Evolutionary conservation across 2,329 filamentous ascomycete genomes (phyloP).

Genomic region (Bipolaris oryzae): DNA sequence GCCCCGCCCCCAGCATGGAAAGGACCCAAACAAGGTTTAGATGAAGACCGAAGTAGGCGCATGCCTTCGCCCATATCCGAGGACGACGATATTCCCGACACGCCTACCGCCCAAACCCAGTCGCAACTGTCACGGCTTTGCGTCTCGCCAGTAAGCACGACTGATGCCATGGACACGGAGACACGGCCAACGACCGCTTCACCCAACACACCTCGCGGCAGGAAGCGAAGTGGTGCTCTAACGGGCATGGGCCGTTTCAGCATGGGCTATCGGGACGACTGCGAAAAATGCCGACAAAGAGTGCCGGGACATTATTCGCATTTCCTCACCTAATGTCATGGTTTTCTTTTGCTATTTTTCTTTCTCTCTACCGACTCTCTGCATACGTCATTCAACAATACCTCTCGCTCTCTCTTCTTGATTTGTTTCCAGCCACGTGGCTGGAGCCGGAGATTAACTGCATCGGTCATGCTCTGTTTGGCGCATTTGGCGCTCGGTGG

Average conservation of each 20-base stretch:
- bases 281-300: slow-evolving; percentile 55
- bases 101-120: slow-evolving; percentile 45
- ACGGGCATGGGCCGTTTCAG: slow-evolving; percentile 50
- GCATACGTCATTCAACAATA: not conserved
- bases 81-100: slow-evolving; percentile 47
- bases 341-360: not conserved
- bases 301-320: slow-evolving; percentile 60
- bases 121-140: slow-evolving; percentile 48
- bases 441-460: not conserved
- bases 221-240: slow-evolving; percentile 49
- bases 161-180: slow-evolving; percentile 43
- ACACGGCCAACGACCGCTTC: slow-evolving; percentile 16
- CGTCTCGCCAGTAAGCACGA: slow-evolving; percentile 33
- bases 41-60: slow-evolving; percentile 36
- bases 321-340: slow-evolving; percentile 42
- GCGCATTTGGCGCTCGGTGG: slow-evolving; percentile 3
- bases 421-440: not conserved
- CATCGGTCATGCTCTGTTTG: not conserved
- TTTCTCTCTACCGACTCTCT: not conserved
- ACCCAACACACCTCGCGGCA: slow-evolving; percentile 36
- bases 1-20: slow-evolving; percentile 31
- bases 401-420: not conserved
- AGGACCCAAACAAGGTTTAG: slow-evolving; percentile 22
- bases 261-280: slow-evolving; percentile 58
- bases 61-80: slow-evolving; percentile 52